Conservation (phyloP, 1,284 basidiomycete species). For the Cutaneotrichosporon daszewskae region DNA sequence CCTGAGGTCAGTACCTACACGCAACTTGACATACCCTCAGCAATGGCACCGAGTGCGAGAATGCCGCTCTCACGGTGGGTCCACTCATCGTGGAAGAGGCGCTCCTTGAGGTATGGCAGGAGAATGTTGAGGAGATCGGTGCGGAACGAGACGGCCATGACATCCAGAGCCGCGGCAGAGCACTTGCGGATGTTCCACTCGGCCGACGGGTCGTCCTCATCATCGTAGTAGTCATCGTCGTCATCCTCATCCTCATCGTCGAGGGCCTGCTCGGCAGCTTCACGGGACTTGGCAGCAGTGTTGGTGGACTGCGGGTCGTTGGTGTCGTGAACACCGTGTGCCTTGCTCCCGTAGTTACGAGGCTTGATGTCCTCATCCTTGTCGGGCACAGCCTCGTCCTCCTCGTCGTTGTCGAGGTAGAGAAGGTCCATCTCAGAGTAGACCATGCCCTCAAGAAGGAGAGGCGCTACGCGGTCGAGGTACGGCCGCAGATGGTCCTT, state of each 20-base stretch:
- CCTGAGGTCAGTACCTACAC: slow-evolving; percentile 48
- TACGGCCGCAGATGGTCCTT: slow-evolving; percentile 78
- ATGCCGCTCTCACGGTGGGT: slow-evolving; percentile 92
- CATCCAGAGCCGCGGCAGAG: slow-evolving; percentile 93
- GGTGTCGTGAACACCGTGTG: slow-evolving; percentile 69
- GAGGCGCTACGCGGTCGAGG: slow-evolving; percentile 80
- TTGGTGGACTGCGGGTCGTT: slow-evolving; percentile 31
- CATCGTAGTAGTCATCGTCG: slow-evolving; percentile 83
- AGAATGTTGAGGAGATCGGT: slow-evolving; percentile 81
- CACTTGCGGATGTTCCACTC: slow-evolving; percentile 99
- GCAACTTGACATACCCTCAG: slow-evolving; percentile 65
- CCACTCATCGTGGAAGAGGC: slow-evolving; percentile 92
- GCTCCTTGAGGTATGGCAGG: slow-evolving; percentile 83
- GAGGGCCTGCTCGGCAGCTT: slow-evolving; percentile 46
- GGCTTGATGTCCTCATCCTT: slow-evolving; percentile 95
- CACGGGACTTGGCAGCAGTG: slow-evolving; percentile 30
- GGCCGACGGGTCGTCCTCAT: slow-evolving; percentile 93
- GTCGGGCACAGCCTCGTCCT: slow-evolving; percentile 78
- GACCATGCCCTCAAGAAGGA: slow-evolving; percentile 92
- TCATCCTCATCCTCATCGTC: slow-evolving; percentile 72
- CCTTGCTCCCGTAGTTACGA: slow-evolving; percentile 73
- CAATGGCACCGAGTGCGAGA: slow-evolving; percentile 93
- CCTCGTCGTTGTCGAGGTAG: slow-evolving; percentile 88
- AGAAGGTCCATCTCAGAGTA: slow-evolving; percentile 96
- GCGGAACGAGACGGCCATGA: slow-evolving; percentile 88